These are phyloP conservation scores for Aspergillus vadensis DNA, from an alignment of 2,329 filamentous ascomycete genomes.

Conservation along the genomic window DNA sequence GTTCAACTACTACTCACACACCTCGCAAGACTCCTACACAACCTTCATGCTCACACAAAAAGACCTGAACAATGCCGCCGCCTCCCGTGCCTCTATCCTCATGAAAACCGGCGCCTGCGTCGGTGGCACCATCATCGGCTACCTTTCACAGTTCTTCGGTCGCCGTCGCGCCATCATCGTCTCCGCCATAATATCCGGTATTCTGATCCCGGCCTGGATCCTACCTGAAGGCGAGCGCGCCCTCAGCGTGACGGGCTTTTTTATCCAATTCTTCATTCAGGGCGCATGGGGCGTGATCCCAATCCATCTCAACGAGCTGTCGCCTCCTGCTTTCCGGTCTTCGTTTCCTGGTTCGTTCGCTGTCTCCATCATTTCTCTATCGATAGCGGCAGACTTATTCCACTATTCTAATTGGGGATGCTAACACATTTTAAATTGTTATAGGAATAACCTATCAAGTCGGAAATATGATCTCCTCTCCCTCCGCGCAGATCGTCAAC, in stretches of 20 bases:
- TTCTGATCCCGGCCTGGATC: slow-evolving; percentile 73
- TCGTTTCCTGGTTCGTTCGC: slow-evolving; percentile 57
- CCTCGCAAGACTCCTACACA: slow-evolving; percentile 78
- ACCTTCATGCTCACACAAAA: slow-evolving; percentile 78
- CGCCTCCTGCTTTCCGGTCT: slow-evolving; percentile 70
- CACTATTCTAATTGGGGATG: background rate
- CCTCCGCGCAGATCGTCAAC: slow-evolving; percentile 75
- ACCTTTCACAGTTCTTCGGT: slow-evolving; percentile 73
- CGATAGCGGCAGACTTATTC: too few species aligned
- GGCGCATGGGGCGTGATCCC: slow-evolving; percentile 71
- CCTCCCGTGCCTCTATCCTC: slow-evolving; percentile 74
- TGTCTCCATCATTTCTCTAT: too few species aligned
- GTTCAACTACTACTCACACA: slow-evolving; percentile 75
- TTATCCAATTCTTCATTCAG: slow-evolving; percentile 67
- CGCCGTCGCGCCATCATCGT: slow-evolving; percentile 60
- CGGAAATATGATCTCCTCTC: slow-evolving; percentile 64
- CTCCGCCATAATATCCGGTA: slow-evolving; percentile 64
- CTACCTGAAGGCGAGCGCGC: slow-evolving; percentile 50
- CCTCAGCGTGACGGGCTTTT: slow-evolving; percentile 38
- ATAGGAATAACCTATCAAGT: slow-evolving; percentile 67
- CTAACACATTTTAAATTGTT: background rate
- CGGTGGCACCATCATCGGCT: slow-evolving; percentile 57
- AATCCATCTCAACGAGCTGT: slow-evolving; percentile 76
- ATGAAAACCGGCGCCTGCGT: slow-evolving; percentile 79
- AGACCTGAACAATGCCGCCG: slow-evolving; percentile 63